phyloP scores from a whole-genome alignment of 148 eudicot genomes.

The Arctostaphylos glauca region DNA sequence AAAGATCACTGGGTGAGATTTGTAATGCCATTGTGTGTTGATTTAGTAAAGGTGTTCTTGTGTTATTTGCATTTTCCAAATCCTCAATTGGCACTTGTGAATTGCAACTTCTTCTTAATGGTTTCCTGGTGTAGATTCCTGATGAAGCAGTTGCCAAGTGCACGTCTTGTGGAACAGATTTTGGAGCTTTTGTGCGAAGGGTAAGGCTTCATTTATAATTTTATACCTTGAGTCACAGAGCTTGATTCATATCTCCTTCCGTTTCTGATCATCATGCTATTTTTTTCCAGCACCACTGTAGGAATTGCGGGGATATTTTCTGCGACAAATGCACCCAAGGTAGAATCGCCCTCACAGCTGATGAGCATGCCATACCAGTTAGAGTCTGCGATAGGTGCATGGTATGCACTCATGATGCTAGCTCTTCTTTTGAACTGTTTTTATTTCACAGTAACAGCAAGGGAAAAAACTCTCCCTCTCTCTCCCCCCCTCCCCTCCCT shows the following conservation, averaged over 20 bases:
- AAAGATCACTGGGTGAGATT: conserved; percentile 88
- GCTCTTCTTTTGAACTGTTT: conserved; percentile 19
- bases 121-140: conserved; percentile 58
- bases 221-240: not conserved
- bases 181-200: conserved; percentile 78
- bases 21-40: not conserved
- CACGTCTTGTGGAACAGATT: conserved; percentile 61
- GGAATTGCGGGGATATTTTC: conserved; percentile 93
- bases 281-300: conserved; percentile 82
- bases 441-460: conserved; percentile 9
- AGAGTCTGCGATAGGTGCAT: conserved; percentile 94
- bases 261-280: not conserved
- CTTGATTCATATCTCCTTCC: not conserved
- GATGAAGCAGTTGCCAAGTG: conserved; percentile 88
- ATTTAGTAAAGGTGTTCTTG: not conserved
- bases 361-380: conserved; percentile 69
- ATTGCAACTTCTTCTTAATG: conserved; percentile 11
- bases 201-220: conserved; percentile 32
- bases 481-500: conserved; percentile 20
- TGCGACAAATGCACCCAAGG: conserved; percentile 98
- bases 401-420: conserved; percentile 41
- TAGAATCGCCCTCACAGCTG: conserved; percentile 71
- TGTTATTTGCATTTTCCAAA: not conserved
- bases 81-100: not conserved
- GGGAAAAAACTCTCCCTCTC: not conserved